Conservation (phyloP, 768 basidiomycete species). For the Psilocybe cyanescens region DNA sequence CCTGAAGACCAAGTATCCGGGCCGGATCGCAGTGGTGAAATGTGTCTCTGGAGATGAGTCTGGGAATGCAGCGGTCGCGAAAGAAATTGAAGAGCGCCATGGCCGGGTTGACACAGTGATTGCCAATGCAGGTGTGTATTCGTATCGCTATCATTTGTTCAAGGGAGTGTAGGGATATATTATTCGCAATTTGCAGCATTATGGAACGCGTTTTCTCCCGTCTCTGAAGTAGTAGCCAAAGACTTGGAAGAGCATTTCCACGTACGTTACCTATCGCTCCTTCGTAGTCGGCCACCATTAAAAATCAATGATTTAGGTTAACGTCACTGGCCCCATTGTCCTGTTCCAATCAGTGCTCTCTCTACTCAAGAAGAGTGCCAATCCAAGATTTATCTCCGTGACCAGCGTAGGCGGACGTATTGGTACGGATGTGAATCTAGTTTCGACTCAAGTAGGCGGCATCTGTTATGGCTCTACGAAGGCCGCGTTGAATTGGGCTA, state of each 20-base stretch:
- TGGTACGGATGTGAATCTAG: neutral
- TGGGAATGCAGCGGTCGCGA: neutral
- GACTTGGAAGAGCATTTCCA: too few relatives aligned
- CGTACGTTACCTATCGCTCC: too few relatives aligned
- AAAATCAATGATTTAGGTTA: neutral
- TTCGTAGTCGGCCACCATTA: too few relatives aligned
- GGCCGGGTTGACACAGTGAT: neutral
- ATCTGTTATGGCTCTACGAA: neutral
- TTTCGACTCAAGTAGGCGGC: neutral
- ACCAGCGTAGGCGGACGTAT: neutral
- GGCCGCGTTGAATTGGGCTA: too few relatives aligned
- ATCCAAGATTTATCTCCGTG: constrained; percentile 8
- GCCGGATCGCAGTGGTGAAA: neutral
- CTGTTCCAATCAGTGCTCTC: constrained; percentile 2
- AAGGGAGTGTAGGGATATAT: too few relatives aligned
- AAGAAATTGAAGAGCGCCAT: neutral
- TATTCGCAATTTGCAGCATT: neutral
- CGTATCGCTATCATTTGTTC: too few relatives aligned
- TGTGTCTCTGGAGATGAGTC: neutral
- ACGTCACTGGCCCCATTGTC: constrained; percentile 5
- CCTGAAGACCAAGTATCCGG: neutral
- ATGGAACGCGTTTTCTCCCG: neutral
- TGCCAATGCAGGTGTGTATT: neutral
- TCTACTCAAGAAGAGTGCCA: constrained; percentile 2
- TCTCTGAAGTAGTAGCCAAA: neutral